Evolutionary conservation across 2,329 filamentous ascomycete genomes (phyloP).

Genomic region (Daldinia sp.): DNA sequence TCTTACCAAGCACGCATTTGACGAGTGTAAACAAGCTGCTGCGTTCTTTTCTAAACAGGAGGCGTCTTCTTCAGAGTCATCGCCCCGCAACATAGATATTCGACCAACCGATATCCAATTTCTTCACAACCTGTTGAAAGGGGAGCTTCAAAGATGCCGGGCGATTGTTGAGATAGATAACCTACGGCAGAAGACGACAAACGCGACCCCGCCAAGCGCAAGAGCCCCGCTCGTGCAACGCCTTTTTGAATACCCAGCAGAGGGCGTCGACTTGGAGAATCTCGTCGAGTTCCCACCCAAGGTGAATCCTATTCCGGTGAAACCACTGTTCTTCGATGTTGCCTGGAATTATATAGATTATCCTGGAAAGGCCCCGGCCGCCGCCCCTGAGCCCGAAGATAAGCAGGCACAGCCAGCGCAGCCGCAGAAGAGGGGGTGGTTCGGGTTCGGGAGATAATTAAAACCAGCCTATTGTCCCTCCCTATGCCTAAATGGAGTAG

Average conservation of each 20-base stretch:
- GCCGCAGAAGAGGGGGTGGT: conserved; percentile 76
- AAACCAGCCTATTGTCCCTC: not conserved
- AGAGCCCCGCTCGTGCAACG: conserved; percentile 73
- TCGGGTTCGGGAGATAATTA: conserved; percentile 69
- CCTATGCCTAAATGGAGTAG: conserved; percentile 4
- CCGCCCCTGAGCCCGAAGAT: conserved; percentile 41
- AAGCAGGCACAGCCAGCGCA: conserved; percentile 50
- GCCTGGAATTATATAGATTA: conserved; percentile 99
- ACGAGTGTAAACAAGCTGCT: conserved; percentile 64
- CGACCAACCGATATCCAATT: conserved; percentile 63
- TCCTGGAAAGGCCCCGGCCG: conserved; percentile 65
- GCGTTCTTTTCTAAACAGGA: conserved; percentile 54
- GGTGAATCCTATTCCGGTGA: conserved; percentile 84
- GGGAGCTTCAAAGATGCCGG: conserved; percentile 80
- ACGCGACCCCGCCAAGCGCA: conserved; percentile 56
- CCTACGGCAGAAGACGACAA: conserved; percentile 58
- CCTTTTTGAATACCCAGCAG: conserved; percentile 76
- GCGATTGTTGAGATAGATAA: conserved; percentile 85
- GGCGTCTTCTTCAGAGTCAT: conserved; percentile 47
- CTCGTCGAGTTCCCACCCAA: conserved; percentile 88
- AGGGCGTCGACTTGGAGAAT: conserved; percentile 76
- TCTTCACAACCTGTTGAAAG: conserved; percentile 69
- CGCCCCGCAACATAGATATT: conserved; percentile 74
- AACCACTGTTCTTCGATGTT: conserved; percentile 94
- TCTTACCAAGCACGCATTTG: conserved; percentile 76